Evolutionary conservation across 257 asterid species (phyloP), one percentile per base, ranked within the genome.

Genomic region (Ilex asprella): DNA sequence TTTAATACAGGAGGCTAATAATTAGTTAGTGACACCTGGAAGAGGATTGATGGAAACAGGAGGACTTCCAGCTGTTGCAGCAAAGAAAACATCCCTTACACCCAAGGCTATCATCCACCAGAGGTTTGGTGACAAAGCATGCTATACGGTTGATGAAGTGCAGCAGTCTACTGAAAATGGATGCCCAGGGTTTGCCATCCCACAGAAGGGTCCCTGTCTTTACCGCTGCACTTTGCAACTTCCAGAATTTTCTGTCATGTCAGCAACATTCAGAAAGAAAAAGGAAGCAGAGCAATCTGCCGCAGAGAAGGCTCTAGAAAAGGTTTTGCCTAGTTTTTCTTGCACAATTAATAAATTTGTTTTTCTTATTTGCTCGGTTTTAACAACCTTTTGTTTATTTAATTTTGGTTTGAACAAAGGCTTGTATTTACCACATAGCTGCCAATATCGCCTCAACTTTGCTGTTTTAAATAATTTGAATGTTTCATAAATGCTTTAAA

Each of bases 281-380:
- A 92, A 85, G 65, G 97, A 89, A 6, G 99, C 99, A 10, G 99
- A 92, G 69, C 96, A 89, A 75, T 85, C 94, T 1, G 99, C 99
- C 65, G 95, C 99, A 3, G 87, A 84, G 78, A 83, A 74, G 82
- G 99, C 99, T 67, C 67, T 92, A 51, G 81, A 80, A 76, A 83
- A 85, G 97, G 99, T 92, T 64, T 69, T 52, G 7, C 70, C 30
- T 27, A 66, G 32, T 46, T 7, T 46, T 46, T 11, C 13, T 14
- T 14, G 3, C 52, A 46, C 14, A 46, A 46, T 4, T 46, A 46
- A 46, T 7, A 7, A 35, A 35, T 5, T 35, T 35, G 8, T 35
- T 3, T 35, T 7, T 50, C 3, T 57, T 55, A 30, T 39, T 63
- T 60, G 63, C 27, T 55, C 31, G 46, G 21, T 61, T 57, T 56